Conservation (phyloP, 257 asterid genomes). For the Solanum rostratum region DNA sequence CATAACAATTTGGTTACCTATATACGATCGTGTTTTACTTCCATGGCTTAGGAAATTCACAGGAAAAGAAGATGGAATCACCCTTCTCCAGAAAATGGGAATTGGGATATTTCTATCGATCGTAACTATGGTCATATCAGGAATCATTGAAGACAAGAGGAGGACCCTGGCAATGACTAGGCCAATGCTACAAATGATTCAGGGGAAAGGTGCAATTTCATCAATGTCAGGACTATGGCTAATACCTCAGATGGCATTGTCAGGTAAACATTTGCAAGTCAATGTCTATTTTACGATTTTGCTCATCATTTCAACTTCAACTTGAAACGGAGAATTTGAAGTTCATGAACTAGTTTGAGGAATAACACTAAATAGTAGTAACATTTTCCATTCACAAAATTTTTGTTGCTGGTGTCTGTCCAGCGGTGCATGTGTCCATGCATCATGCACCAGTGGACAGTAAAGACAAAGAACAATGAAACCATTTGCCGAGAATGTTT, state of each 20-base stretch:
- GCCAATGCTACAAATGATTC: constrained; percentile 3
- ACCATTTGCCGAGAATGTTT: neutral
- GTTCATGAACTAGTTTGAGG: neutral
- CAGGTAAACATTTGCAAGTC: neutral
- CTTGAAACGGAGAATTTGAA: neutral
- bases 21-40: constrained; percentile 16
- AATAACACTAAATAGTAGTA: neutral
- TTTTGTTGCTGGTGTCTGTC: neutral
- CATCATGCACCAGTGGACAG: neutral
- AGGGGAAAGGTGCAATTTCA: constrained; percentile 9
- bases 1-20: constrained; percentile 18
- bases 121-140: constrained; percentile 9
- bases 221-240: constrained; percentile 13
- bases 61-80: neutral
- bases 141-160: constrained; percentile 12
- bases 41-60: constrained; percentile 12
- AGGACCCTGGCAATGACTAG: constrained; percentile 11
- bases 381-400: neutral
- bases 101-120: constrained; percentile 12
- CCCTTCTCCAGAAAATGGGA: constrained; percentile 20
- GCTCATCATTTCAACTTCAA: neutral
- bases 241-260: constrained; percentile 13
- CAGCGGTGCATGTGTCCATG: neutral
- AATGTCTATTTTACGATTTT: neutral
- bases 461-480: neutral